These are phyloP conservation scores for Senecio squalidus DNA, from an alignment of 140 eudicot genomes.

Conservation along the genomic window DNA sequence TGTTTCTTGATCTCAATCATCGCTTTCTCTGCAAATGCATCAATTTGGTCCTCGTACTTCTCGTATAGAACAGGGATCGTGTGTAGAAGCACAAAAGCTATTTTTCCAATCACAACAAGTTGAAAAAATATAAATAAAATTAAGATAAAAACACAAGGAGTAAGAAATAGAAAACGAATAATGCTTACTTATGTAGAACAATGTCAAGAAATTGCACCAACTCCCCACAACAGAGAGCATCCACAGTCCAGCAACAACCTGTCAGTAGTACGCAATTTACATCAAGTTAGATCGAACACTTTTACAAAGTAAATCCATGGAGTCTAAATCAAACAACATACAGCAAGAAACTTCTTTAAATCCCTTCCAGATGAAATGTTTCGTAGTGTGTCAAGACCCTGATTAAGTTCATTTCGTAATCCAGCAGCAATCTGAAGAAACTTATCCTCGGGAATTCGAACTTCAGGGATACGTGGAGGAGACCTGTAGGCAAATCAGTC, in stretches of 20 bases:
- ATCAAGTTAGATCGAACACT: neutral
- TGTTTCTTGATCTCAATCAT: constrained; percentile 69
- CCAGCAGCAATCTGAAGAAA: constrained; percentile 63
- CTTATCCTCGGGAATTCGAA: constrained; percentile 64
- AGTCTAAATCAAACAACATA: constrained; percentile 26
- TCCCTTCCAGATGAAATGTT: constrained; percentile 86
- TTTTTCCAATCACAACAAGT: constrained; percentile 3
- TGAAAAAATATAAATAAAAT: too few species aligned
- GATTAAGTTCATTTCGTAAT: constrained; percentile 60
- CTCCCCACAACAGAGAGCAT: constrained; percentile 74
- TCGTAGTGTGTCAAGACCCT: constrained; percentile 46
- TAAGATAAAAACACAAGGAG: neutral
- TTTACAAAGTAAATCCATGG: neutral
- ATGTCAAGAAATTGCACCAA: constrained; percentile 87
- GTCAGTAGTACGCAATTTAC: constrained; percentile 14
- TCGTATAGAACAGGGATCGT: constrained; percentile 82
- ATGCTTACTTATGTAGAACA: constrained; percentile 73
- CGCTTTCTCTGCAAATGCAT: constrained; percentile 74
- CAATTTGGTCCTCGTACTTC: constrained; percentile 79
- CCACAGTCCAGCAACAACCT: constrained; percentile 89
- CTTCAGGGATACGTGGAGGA: constrained; percentile 85
- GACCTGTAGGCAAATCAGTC: constrained; percentile 34
- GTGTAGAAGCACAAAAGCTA: constrained; percentile 74
- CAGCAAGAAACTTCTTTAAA: constrained; percentile 74
- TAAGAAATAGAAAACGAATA: neutral